Evolutionary conservation across 805 yeast species (phyloP), one percentile per base, ranked within the genome.

Genomic region (Saccharomycopsis babjevae): DNA sequence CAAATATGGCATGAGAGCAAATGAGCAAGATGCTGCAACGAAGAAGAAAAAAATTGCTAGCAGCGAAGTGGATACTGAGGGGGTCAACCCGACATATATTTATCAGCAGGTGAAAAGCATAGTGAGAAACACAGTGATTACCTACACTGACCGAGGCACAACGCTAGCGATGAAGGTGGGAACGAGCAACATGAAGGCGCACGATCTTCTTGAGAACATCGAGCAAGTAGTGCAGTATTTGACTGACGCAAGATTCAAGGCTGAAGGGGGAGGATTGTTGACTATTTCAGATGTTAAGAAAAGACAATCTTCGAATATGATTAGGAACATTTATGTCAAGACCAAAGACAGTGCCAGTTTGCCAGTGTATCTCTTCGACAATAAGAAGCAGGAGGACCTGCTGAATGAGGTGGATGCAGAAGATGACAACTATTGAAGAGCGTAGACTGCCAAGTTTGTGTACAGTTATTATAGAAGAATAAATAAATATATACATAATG

Each of bases 91-190:
- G 0, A 76, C 77, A 54, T 86, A 81, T 67, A 83, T 89, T 2
- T 75, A 77, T 61, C 78, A 79, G 6, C 96, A 89, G 70, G 73
- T 88, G 63, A 81, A 79, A 67, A 77, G 85, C 16, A 85, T 89
- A 11, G 79, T 81, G 50, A 82, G 79, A 62, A 84, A 86, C 68
- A 78, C 96, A 0, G 79, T 75, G 7, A 83, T 82, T 68, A 80
- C 86, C 13, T 85, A 89, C 3, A 79, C 80, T 18, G 77, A 77
- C 39, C 68, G 68, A 1, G 93, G 91, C 20, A 80, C 79, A 22
- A 82, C 86, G 64, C 67, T 88, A 25, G 76, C 83, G 18, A 73
- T 88, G 28, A 80, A 78, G 59, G 74, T 88, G 18, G 96, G 94
- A 1, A 77, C 75, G 57, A 70, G 82, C 5, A 77, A 76, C 57